A percentile compares a stretch with the other conserved stretches of the same genome.
Conservation (phyloP, 345 rosid genomes). For the Murraya koenigii region DNA sequence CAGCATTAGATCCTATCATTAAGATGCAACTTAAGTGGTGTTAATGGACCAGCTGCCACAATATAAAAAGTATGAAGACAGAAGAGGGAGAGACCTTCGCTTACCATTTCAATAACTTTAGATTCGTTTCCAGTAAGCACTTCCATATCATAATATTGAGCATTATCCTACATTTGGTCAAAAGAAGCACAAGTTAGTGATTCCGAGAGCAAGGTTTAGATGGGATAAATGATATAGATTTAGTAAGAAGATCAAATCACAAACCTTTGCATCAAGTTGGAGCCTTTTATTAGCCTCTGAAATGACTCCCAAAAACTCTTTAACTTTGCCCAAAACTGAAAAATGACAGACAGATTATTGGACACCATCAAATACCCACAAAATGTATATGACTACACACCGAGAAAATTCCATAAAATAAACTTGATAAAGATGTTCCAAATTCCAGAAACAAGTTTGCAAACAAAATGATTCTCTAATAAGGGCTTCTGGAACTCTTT, state of each 20-base stretch:
- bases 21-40: not conserved
- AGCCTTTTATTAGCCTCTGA: slow-evolving; percentile 68
- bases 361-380: not conserved
- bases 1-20: slow-evolving; percentile 72
- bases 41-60: not conserved
- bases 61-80: not conserved
- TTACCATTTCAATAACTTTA: slow-evolving; percentile 76
- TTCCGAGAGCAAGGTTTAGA: not conserved
- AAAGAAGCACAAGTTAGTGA: not conserved
- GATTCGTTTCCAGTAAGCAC: slow-evolving; percentile 65
- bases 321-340: slow-evolving; percentile 66
- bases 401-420: not conserved
- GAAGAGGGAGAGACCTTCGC: not conserved
- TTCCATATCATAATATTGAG: slow-evolving; percentile 63
- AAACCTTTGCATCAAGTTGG: slow-evolving; percentile 58
- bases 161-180: slow-evolving; percentile 43
- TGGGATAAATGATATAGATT: not conserved
- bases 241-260: not conserved
- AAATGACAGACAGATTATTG: not conserved
- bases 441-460: not conserved
- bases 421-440: not conserved
- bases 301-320: slow-evolving; percentile 65
- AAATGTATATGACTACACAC: not conserved
- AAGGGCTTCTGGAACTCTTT: not conserved
- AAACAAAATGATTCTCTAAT: not conserved